Base-by-base conservation (phyloP, 768 basidiomycete species). In the Panaeolus cyanescens region DNA sequence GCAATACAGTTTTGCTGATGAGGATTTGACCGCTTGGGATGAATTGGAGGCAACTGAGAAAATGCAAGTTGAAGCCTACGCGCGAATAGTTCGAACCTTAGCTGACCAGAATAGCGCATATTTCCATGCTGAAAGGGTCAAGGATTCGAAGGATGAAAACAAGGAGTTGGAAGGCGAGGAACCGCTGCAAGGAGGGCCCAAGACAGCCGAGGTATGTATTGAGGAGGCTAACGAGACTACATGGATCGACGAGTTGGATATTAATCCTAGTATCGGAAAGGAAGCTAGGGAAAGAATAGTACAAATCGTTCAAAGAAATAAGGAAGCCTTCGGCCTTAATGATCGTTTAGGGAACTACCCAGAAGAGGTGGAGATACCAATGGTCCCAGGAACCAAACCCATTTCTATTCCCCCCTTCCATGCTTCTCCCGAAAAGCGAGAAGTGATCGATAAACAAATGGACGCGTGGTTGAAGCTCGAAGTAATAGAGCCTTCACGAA, bases 401-500 rank as follows among this genome's bases (percentile, higher is more conserved):
- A 33, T n/a, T n/a, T n/a, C n/a, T n/a, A n/a, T n/a, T n/a, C n/a
- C n/a, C n/a, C n/a, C n/a, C n/a, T n/a, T n/a, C n/a, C n/a, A n/a
- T n/a, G n/a, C n/a, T n/a, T 74, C 73, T 4, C 74, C 69, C 2
- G 72, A 65, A 1, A 74, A 73, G 32, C 37, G 69, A 15, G 64
- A 71, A 55, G 67, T 75, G 0, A 73, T 60, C 1, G 59, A 59
- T n/a, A 58, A 63, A 12, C 61, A 64, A 53, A 45, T 75, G 22
- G 62, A 70, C 13, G 36, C 63, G 0, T 80, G 77, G 77, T 72
- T 0, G n/a, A n/a, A n/a, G n/a, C n/a, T n/a, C n/a, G n/a, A n/a
- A n/a, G n/a, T n/a, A n/a, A n/a, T n/a, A n/a, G n/a, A n/a, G n/a
- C n/a, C n/a, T n/a, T n/a, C n/a, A n/a, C n/a, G n/a, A n/a, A n/a